Base-by-base conservation (phyloP, 352 stramenopile species). In the Globisporangium irregulare region DNA sequence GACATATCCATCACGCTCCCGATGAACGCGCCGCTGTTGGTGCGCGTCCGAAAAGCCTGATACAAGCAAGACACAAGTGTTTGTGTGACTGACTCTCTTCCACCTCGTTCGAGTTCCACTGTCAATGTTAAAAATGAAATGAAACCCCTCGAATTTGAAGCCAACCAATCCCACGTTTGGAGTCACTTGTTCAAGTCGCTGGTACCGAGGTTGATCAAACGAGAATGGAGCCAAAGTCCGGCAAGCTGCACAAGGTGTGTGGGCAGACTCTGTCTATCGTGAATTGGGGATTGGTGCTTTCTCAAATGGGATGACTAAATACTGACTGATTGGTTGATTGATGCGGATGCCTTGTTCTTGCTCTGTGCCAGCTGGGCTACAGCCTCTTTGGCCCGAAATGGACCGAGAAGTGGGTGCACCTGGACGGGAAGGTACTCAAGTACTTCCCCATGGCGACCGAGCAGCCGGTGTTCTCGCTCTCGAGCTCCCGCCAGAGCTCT, bases 401-500 rank as follows among this genome's bases (percentile, higher is more conserved):
- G 86, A 91, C 73, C 32, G 86, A 91, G 64, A 94, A 92, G 59
- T 92, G 86, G 86, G 84, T 90, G 6, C 84, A 92, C 46, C 68
- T 92, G 38, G 86, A 94, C 64, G 81, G 80, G 36, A 74, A 74
- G n/a, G 32, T 81, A 69, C 80, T 94, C 70, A 91, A 87, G 46
- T 92, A 84, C 70, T 91, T 91, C 60, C 78, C 84, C 24, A 91
- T 94, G 77, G 77, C 78, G 51, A 76, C 82, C 15, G 76, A 89
- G 66, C 75, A 82, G 62, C 69, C 74, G 14, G 65, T 82, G 36
- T 91, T 92, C 68, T 82, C 84, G 29, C 76, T 89, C 53, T 72
- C 81, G 3, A 86, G 79, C 36, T 77, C 77, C 0, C 79, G 79
- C 4, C 76, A 86, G 22, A 89, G 70, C 55, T 77, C 69, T 15